phyloP scores from a whole-genome alignment of 1,139 yeast species.

The Hyphopichia fennica region DNA sequence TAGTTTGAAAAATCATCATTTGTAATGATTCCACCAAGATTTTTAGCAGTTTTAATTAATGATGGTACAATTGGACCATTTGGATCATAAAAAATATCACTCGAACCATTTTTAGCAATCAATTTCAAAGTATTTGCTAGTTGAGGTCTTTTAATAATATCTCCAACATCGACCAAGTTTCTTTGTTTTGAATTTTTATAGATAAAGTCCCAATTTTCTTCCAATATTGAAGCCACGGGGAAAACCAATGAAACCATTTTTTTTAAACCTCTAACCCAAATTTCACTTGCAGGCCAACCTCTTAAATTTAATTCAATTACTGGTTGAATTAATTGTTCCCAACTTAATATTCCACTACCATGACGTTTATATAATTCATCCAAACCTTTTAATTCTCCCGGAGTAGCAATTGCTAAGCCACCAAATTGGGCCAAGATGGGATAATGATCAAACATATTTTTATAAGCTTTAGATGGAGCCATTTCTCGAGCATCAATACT shows the following conservation, averaged over 20 bases:
- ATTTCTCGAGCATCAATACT: conserved; percentile 84
- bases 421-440: conserved; percentile 61
- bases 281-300: conserved; percentile 64
- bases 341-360: conserved; percentile 68
- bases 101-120: conserved; percentile 74
- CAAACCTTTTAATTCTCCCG: conserved; percentile 87
- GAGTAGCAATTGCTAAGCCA: conserved; percentile 82
- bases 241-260: conserved; percentile 27
- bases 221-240: conserved; percentile 23
- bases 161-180: conserved; percentile 51
- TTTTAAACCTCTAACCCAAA: conserved; percentile 38
- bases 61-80: conserved; percentile 66
- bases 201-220: conserved; percentile 57
- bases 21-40: conserved; percentile 62
- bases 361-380: conserved; percentile 58
- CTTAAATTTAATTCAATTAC: conserved; percentile 63
- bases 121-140: conserved; percentile 66
- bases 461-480: conserved; percentile 68
- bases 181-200: conserved; percentile 27
- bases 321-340: conserved; percentile 78
- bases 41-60: conserved; percentile 45
- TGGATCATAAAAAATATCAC: conserved; percentile 80
- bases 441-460: conserved; percentile 61
- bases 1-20: conserved; percentile 66
- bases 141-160: conserved; percentile 54